Base-by-base conservation (phyloP, 2,329 filamentous ascomycete genomes). In the Aspergillus floridensis region DNA sequence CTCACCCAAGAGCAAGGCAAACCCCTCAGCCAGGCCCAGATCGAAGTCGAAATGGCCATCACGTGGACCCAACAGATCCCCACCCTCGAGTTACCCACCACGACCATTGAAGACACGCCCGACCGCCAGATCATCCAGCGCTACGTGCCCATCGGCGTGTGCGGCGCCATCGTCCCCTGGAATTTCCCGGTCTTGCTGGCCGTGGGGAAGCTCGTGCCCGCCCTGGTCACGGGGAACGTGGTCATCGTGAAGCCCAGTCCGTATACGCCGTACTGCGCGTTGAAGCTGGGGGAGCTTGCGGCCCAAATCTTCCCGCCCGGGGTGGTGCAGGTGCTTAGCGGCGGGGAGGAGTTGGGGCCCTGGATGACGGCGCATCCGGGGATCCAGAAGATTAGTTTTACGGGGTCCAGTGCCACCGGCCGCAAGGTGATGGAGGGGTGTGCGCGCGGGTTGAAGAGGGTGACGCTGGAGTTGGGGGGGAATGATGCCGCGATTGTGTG, bases 91-190 rank as follows among this genome's bases (percentile, higher is more conserved):
- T 74, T 84, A 10, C 70, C 78, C n/a, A n/a, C n/a, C n/a, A n/a
- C n/a, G 47, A 65, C 82, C 59, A 71, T 83, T 57, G 76, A 79
- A 62, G 81, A 84, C 41, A 79, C 78, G 53, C 77, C 78, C 12
- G 74, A 74, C 11, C 60, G 60, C 24, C 65, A 69, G 49, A 62
- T 76, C 12, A 62, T 74, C 32, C 68, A 73, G 54, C 69, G 74
- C n/a, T 72, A 76, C 56, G 72, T 68, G 0, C 77, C 77, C 0
- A 60, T 79, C 2, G 76, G 77, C 4, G 74, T 79, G 14, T 65
- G 79, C 1, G 82, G 77, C 12, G 85, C 80, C 59, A 86, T 87
- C 64, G 81, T 82, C 24, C 84, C 84, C 1, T 87, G 85, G 85
- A 87, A 87, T 69, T 87, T 72, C 62, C 76, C 77, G 4, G 59